Conservation (phyloP, 257 asterid species). For the Solanum arcanum region DNA sequence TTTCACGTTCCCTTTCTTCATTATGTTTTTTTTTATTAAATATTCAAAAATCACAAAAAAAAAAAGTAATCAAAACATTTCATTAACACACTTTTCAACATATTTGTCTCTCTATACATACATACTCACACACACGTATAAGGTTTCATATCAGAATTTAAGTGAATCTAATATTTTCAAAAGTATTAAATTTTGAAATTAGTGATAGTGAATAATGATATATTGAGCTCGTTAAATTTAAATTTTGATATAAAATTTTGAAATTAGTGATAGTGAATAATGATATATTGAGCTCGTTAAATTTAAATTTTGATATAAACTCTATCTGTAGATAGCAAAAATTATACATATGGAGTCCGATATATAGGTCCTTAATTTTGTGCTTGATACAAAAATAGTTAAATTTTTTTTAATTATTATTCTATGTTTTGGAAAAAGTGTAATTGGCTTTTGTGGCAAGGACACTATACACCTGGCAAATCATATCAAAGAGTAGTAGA, state of each 20-base stretch:
- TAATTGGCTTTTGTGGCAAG: neutral
- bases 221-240: neutral
- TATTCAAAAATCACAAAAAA: neutral
- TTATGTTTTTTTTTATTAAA: neutral
- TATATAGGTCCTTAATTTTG: neutral
- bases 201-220: neutral
- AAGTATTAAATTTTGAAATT: neutral
- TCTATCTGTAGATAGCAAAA: neutral
- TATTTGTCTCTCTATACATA: neutral
- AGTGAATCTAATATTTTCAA: neutral
- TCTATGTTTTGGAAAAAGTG: neutral
- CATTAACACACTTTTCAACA: neutral
- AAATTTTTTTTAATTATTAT: neutral
- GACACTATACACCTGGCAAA: neutral
- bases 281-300: neutral
- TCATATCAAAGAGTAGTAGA: neutral
- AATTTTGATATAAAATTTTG: too few relatives aligned
- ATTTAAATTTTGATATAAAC: neutral
- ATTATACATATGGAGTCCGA: neutral
- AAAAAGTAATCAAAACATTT: neutral
- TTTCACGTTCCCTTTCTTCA: neutral
- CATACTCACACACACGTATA: neutral
- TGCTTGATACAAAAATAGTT: neutral
- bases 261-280: neutral
- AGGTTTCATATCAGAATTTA: neutral